Evolutionary conservation across 108 stramenopile species (phyloP), one percentile per base, ranked within the genome.

Genomic region (Thalassiosira profunda): DNA sequence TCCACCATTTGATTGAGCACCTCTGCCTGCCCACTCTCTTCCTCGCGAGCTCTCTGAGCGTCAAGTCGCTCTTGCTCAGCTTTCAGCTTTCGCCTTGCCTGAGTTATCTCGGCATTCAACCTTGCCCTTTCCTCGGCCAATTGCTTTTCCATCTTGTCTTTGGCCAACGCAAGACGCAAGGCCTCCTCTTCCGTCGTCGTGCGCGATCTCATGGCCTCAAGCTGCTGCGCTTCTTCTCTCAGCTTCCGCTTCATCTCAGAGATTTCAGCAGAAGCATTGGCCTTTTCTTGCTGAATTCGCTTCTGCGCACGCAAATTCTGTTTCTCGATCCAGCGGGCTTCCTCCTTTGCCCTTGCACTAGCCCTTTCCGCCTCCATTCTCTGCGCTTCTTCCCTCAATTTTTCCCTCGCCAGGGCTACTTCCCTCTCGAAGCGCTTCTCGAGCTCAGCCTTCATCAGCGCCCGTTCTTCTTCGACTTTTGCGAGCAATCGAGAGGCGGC

Each of bases 1-100:
- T 76, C 66, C 35, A 67, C 33, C 59, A 62, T 24, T 18, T 61
- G 47, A 30, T 72, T 62, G 24, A 49, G n/a, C 47, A 63, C 59
- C 4, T 38, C 60, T 37, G 35, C 25, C 48, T 40, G 20, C 48
- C 38, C 41, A 21, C 2, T 40, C 31, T 53, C 53, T 14, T 54
- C 65, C 2, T 31, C 11, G 0, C 4, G 34, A 2, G 15, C 36
- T 51, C 48, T 53, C 18, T 53, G 30, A 4, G 52, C 23, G n/a
- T 64, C 56, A 18, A 34, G 5, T 18, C 14, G 21, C 29, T 54
- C 25, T 28, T 14, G 15, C 18, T 66, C 52, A 33, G 34, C 33
- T 17, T 31, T 17, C 15, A 52, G 29, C 51, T 52, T 52, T 52
- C 47, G 35, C 41, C 35, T 36, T 45, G 46, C 34, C 37, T 29